Percentiles rank a stretch among this genome's conserved stretches.
phyloP scores from a whole-genome alignment of 2,329 filamentous ascomycete species.

The Botrytis aclada region DNA sequence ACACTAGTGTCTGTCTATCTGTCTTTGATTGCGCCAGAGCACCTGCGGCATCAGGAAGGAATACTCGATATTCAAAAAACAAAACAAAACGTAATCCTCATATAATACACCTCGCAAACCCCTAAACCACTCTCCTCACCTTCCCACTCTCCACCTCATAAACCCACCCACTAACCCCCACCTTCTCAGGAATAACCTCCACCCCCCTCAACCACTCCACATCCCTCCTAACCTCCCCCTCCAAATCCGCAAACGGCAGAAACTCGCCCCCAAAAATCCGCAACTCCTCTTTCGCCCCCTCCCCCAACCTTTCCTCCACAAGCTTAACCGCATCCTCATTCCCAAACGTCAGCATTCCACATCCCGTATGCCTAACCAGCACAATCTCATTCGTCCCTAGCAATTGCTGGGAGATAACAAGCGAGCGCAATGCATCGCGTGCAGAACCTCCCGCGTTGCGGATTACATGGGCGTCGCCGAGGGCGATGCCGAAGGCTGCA shows the following conservation, averaged over 20 bases:
- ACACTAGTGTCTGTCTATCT: neutral
- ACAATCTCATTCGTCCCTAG: constrained; percentile 74
- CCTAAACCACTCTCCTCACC: constrained; percentile 48
- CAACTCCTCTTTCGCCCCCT: constrained; percentile 43
- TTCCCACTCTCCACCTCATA: constrained; percentile 75
- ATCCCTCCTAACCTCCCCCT: constrained; percentile 63
- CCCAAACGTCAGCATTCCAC: constrained; percentile 69
- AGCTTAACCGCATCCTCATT: constrained; percentile 54
- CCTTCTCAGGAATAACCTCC: constrained; percentile 56
- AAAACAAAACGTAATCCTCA: neutral
- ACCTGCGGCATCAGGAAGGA: neutral
- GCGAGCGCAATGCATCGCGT: constrained; percentile 66
- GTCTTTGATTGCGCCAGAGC: neutral
- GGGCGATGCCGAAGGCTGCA: constrained; percentile 64
- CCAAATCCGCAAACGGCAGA: constrained; percentile 55
- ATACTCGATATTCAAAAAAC: neutral
- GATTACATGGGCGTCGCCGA: constrained; percentile 77
- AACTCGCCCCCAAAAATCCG: constrained; percentile 29
- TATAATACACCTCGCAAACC: neutral
- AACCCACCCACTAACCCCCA: constrained; percentile 68
- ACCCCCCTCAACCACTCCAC: constrained; percentile 59
- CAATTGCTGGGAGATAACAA: constrained; percentile 76
- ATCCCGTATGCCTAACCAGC: constrained; percentile 51
- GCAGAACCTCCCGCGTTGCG: constrained; percentile 69
- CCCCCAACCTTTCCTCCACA: constrained; percentile 56